Evolutionary conservation across 1,284 basidiomycete genomes (phyloP), one percentile per base, ranked within the genome.

Genomic region (Mycena citricolor): DNA sequence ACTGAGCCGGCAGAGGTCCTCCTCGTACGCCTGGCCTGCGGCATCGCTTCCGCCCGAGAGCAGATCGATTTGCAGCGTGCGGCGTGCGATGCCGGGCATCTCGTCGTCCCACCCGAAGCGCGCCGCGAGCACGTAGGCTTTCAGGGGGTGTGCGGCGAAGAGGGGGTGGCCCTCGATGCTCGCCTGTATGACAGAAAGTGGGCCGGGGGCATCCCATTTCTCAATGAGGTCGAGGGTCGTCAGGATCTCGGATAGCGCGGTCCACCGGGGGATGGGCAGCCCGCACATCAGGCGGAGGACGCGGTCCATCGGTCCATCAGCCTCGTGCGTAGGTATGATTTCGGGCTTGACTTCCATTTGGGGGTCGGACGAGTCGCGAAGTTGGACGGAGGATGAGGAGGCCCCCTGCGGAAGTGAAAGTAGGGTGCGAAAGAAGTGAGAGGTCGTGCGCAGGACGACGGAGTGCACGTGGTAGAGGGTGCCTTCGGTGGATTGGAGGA

Each of bases 31-130:
- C n/a, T n/a, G n/a, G n/a, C n/a, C n/a, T n/a, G n/a, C n/a, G 1
- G 60, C 49, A 35, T 68, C 62, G 39, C 60, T 57, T 23, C 37
- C 29, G 1, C 51, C 51, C 23, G 19, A 29, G 1, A 52, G 24
- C 14, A 52, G 28, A 29, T 36, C 32, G 11, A 52, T 33, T 26
- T 43, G 34, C 19, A 52, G 47, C 14, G 51, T 46, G 7, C 40
- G 17, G 2, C 32, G n/a, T 19, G 49, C 20, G 23, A 44, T 37
- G 6, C 21, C 20, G 19, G 17, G 14, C 5, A 44, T 40, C 25
- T 73, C 71, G 31, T 67, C 63, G 22, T 61, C 61, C 70, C 70
- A 72, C 4, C 60, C 65, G 34, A 66, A 63, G n/a, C 62, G 62
- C n/a, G 64, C 60, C 10, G 68, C 58, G 23, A 73, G 56, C 0